Conservation (phyloP, 2,329 filamentous ascomycete species). For the Pleomassaria siparia region DNA sequence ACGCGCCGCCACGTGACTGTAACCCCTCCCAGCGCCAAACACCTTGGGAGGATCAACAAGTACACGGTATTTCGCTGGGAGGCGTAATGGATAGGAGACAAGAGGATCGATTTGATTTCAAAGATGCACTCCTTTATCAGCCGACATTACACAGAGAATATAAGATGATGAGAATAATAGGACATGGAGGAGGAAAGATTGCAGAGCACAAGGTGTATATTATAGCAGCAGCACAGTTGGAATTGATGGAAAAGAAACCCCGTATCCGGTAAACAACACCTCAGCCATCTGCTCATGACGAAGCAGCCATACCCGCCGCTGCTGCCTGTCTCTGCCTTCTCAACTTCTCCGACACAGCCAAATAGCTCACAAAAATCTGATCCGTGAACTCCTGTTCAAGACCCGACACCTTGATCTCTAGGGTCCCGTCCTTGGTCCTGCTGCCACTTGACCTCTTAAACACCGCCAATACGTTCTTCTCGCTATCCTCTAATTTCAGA, state of each 20-base stretch:
- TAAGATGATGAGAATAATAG: too few species aligned
- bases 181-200: too few species aligned
- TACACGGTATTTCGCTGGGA: too few species aligned
- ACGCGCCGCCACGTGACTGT: too few species aligned
- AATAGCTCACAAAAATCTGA: conserved; percentile 3
- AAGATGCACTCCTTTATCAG: too few species aligned
- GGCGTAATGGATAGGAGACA: too few species aligned
- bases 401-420: background rate
- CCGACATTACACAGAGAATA: too few species aligned
- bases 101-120: too few species aligned
- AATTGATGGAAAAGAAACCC: background rate
- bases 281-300: background rate
- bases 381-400: conserved; percentile 1
- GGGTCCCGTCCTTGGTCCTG: background rate
- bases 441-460: background rate
- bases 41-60: too few species aligned
- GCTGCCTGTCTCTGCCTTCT: conserved; percentile 1
- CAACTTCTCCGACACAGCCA: conserved; percentile 3
- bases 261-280: background rate
- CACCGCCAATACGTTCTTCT: background rate
- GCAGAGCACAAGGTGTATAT: too few species aligned
- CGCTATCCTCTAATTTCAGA: background rate
- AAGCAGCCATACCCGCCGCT: background rate
- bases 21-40: too few species aligned
- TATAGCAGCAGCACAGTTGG: too few species aligned